phyloP scores from a whole-genome alignment of 2,329 filamentous ascomycete genomes.

The Bimuria novae-zelandiae region DNA sequence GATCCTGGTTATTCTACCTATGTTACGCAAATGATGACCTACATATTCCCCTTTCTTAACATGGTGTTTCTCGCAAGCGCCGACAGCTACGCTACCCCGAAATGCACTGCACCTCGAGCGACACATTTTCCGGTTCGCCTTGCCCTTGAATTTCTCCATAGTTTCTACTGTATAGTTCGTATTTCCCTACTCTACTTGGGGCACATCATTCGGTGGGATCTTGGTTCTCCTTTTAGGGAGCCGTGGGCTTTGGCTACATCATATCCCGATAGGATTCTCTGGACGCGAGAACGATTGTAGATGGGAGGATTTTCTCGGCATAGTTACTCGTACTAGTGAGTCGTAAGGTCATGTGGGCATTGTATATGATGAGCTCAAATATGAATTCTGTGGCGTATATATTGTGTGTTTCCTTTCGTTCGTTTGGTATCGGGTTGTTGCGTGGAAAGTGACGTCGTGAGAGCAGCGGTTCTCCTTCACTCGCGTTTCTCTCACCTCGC shows the following conservation, averaged over 20 bases:
- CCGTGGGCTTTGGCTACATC: neutral
- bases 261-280: neutral
- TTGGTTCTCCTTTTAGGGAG: conserved; percentile 8
- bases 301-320: neutral
- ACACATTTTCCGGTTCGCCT: neutral
- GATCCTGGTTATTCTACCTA: neutral
- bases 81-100: neutral
- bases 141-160: neutral
- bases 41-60: conserved; percentile 5
- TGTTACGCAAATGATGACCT: conserved; percentile 9
- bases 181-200: neutral
- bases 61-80: neutral
- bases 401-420: neutral
- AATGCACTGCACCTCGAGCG: neutral
- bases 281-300: neutral
- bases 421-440: too few species aligned
- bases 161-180: conserved; percentile 5
- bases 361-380: conserved; percentile 1
- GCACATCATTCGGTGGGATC: conserved; percentile 6
- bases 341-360: neutral
- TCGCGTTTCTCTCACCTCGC: neutral
- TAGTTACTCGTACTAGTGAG: neutral
- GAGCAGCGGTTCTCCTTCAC: neutral
- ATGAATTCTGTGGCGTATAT: neutral
- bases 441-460: too few species aligned